These are phyloP conservation scores for Verbena officinalis DNA, from an alignment of 257 asterid genomes.

Conservation along the genomic window DNA sequence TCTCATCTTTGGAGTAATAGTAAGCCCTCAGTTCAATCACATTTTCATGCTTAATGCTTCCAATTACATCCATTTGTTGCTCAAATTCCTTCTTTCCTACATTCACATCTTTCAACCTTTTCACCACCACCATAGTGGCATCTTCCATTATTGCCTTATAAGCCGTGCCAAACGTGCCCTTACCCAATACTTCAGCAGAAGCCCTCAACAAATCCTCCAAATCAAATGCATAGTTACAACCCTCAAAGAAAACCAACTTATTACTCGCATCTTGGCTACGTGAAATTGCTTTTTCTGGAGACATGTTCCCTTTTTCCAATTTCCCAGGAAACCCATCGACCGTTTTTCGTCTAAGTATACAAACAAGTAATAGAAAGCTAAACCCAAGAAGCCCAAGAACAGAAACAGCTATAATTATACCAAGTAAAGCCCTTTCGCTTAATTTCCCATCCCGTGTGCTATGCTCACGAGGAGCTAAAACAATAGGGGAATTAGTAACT, in stretches of 20 bases:
- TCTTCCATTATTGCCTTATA: constrained; percentile 91
- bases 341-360: constrained; percentile 49
- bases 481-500: constrained; percentile 43
- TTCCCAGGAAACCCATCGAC: constrained; percentile 59
- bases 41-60: constrained; percentile 84
- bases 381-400: constrained; percentile 69
- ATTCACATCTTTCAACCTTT: constrained; percentile 86
- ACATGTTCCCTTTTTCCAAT: constrained; percentile 73
- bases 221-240: constrained; percentile 82
- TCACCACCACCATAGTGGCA: constrained; percentile 81
- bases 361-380: constrained; percentile 66
- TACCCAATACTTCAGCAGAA: constrained; percentile 93
- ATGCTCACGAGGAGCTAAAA: constrained; percentile 53
- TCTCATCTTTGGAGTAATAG: constrained; percentile 94
- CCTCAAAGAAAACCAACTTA: constrained; percentile 86
- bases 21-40: constrained; percentile 84
- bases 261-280: constrained; percentile 71
- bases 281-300: constrained; percentile 75
- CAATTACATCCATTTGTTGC: constrained; percentile 81
- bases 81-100: constrained; percentile 91
- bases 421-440: constrained; percentile 73
- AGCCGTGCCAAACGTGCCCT: constrained; percentile 85
- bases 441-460: constrained; percentile 47
- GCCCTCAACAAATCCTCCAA: constrained; percentile 95
- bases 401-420: constrained; percentile 67